Evolutionary conservation across 495 filamentous ascomycete genomes (phyloP).

Genomic region (Penicillium taxi): DNA sequence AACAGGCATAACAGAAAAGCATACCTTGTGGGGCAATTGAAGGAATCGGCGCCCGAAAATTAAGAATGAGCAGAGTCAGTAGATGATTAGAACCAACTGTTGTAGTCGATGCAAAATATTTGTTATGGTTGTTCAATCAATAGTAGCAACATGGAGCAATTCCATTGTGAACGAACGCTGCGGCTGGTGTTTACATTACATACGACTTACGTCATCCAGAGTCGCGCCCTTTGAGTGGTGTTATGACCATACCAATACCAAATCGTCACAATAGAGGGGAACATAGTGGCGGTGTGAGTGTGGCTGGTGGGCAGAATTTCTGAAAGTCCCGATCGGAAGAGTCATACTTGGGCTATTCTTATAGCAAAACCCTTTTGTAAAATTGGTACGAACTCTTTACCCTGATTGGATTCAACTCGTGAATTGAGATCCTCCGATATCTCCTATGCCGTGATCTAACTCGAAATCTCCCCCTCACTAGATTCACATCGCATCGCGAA

Average conservation of each 20-base stretch:
- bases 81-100: no score
- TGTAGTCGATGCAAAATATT: no score
- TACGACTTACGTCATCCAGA: slow-evolving; percentile 5
- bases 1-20: slow-evolving; percentile 15
- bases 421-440: no score
- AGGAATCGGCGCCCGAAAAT: not conserved
- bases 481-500: slow-evolving; percentile 15
- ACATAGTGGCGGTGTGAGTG: slow-evolving; percentile 18
- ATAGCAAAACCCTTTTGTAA: not conserved
- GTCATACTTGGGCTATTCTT: slow-evolving; percentile 16
- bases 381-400: not conserved
- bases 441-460: no score
- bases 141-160: no score
- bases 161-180: slow-evolving; percentile 13
- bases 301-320: slow-evolving; percentile 25
- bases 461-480: not conserved
- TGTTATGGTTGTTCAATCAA: no score
- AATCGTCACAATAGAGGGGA: slow-evolving; percentile 18
- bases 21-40: slow-evolving; percentile 26
- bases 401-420: no score
- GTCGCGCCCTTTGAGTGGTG: slow-evolving; percentile 1
- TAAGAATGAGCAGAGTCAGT: no score
- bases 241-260: slow-evolving; percentile 15
- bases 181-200: slow-evolving; percentile 21
- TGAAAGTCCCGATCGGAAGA: slow-evolving; percentile 12